Conservation (phyloP, 345 rosid genomes). For the Rubroshorea leprosula region DNA sequence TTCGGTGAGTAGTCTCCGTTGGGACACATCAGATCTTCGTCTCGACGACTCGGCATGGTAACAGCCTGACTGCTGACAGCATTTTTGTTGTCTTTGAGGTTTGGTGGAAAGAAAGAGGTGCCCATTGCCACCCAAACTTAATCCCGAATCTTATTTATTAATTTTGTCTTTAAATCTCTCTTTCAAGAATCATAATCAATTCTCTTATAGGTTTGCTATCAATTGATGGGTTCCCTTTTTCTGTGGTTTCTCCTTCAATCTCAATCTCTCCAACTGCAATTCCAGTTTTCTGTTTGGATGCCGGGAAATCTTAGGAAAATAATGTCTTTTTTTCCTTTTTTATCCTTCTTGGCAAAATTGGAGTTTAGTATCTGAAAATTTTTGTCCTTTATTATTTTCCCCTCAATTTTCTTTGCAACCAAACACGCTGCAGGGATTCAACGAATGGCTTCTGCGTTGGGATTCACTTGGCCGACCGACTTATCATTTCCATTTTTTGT, state of each 20-base stretch:
- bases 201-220: neutral
- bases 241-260: neutral
- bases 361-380: slow-evolving; percentile 1
- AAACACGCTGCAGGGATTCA: neutral
- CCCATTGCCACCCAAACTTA: slow-evolving; percentile 8
- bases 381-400: neutral
- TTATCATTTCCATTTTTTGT: slow-evolving; percentile 20
- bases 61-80: too few species aligned
- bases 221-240: slow-evolving; percentile 8
- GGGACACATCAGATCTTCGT: slow-evolving; percentile 23
- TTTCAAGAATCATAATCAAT: neutral
- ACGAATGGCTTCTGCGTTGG: slow-evolving; percentile 37
- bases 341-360: neutral
- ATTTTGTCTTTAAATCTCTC: neutral
- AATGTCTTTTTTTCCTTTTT: neutral
- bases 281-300: slow-evolving; percentile 13
- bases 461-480: slow-evolving; percentile 36
- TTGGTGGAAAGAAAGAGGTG: neutral
- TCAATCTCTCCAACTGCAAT: neutral
- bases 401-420: neutral
- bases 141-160: neutral
- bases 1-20: slow-evolving; percentile 11
- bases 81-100: neutral
- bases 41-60: too few species aligned
- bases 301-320: slow-evolving; percentile 9